Evolutionary conservation across 768 basidiomycete species (phyloP), one percentile per base, ranked within the genome.

Genomic region (Mycena alexandri): DNA sequence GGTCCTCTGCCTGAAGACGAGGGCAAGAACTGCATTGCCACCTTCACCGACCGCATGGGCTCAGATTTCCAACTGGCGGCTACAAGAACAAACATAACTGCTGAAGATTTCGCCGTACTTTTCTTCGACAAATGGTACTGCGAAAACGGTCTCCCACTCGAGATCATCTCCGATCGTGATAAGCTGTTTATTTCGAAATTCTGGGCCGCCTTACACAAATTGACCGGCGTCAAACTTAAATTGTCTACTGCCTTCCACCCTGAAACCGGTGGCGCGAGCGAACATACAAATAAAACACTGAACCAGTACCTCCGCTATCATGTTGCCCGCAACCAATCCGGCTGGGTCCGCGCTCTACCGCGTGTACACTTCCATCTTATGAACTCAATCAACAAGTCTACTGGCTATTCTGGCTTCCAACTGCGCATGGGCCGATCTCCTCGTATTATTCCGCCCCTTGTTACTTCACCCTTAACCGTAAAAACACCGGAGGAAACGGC

Each of bases 221-320:
- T n/a, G n/a, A n/a, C 76, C 2, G 72, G 75, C 10, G 64, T 70
- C 10, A 71, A 75, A 25, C 55, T 77, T 0, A 66, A 68, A 10
- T 65, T 79, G 55, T 79, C 78, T 0, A 76, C 77, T 0, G 61
- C 78, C 0, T 79, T 73, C 42, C 79, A 80, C 25, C 77, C 77
- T 0, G 73, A 80, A 43, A 78, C 75, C 0, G 75, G 79, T 47
- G 77, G 79, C 0, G 33, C 67, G 0, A 77, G 71, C n/a, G 73
- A 80, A 66, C 56, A 63, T 0, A 68, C 71, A 3, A 76, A 77
- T 59, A 69, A 71, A 19, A 77, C 71, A 0, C 44, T 77, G 2
- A 68, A 61, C 24, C 75, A 76, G 41, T 51, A 29, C 10, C 19
- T 76, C 0, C 44, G 72, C 12, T 72, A 66, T 24, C 59, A 61